phyloP scores from a whole-genome alignment of 2,329 filamentous ascomycete species.

The Xylaria sp. region DNA sequence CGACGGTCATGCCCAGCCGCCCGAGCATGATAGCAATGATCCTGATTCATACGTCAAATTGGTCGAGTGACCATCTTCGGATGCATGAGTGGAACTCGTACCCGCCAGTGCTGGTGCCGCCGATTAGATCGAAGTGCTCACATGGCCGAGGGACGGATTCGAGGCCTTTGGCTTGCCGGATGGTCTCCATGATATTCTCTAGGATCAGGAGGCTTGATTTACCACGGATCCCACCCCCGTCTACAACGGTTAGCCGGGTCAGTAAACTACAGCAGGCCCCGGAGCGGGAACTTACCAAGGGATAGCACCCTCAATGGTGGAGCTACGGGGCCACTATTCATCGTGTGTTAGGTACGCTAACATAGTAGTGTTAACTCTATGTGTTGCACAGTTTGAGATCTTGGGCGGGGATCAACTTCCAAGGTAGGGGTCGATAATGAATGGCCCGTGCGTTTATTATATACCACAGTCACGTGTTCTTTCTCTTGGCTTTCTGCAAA shows the following conservation, averaged over 20 bases:
- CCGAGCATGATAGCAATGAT: slow-evolving; percentile 21
- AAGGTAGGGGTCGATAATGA: no score
- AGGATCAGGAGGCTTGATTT: slow-evolving; percentile 42
- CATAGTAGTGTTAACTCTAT: no score
- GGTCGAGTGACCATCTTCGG: not conserved
- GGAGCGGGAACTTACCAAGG: not conserved
- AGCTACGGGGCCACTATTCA: not conserved
- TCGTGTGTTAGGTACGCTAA: not conserved
- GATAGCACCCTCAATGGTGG: not conserved
- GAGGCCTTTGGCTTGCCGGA: slow-evolving; percentile 26
- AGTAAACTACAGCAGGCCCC: not conserved
- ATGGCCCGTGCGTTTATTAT: not conserved
- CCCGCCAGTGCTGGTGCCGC: slow-evolving; percentile 19
- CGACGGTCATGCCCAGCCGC: slow-evolving; percentile 13
- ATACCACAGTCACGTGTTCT: not conserved
- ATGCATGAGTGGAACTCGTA: not conserved
- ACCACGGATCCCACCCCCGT: slow-evolving; percentile 43
- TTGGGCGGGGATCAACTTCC: not conserved
- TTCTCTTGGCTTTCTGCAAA: not conserved
- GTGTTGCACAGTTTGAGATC: not conserved
- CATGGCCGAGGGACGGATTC: slow-evolving; percentile 40
- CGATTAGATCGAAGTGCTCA: slow-evolving; percentile 31
- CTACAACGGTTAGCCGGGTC: slow-evolving; percentile 9
- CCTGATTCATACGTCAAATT: not conserved
- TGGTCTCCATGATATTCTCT: slow-evolving; percentile 37